Evolutionary conservation across 2,329 filamentous ascomycete species (phyloP).

Genomic region (Cordyceps fumosorosea): DNA sequence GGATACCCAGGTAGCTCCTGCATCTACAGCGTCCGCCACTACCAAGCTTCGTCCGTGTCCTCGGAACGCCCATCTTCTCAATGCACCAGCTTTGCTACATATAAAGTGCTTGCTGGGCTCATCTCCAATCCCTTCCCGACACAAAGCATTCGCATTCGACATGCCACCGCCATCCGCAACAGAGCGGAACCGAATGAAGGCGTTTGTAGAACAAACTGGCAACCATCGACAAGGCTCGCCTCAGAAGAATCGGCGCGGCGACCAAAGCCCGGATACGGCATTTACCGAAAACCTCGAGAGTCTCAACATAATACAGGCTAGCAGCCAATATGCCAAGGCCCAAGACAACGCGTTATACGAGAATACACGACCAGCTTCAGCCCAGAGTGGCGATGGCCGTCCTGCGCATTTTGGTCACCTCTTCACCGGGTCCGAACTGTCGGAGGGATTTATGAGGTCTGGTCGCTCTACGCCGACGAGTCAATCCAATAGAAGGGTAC

Average conservation of each 20-base stretch:
- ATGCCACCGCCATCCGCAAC: neutral
- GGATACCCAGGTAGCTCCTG: neutral
- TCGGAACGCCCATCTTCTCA: neutral
- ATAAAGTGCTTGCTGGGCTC: neutral
- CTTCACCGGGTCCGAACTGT: constrained; percentile 34
- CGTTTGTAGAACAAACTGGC: constrained; percentile 6
- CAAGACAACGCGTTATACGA: neutral
- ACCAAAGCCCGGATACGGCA: constrained; percentile 2
- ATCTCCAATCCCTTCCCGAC: neutral
- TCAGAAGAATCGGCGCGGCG: neutral
- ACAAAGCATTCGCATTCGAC: neutral
- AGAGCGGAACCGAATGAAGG: constrained; percentile 10
- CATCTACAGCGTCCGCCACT: neutral
- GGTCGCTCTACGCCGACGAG: constrained; percentile 31
- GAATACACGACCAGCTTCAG: constrained; percentile 3
- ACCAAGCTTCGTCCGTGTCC: neutral
- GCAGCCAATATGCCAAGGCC: neutral
- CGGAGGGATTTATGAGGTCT: constrained; percentile 34
- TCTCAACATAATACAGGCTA: neutral
- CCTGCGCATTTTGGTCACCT: constrained; percentile 13
- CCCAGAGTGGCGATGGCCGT: neutral
- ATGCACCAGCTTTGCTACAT: neutral
- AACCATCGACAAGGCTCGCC: neutral
- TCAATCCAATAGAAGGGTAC: constrained; percentile 20
- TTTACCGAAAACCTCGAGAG: constrained; percentile 9